A percentile compares a stretch with the other conserved stretches of the same genome.
phyloP scores from a whole-genome alignment of 495 filamentous ascomycete genomes.

The Daldinia decipiens region DNA sequence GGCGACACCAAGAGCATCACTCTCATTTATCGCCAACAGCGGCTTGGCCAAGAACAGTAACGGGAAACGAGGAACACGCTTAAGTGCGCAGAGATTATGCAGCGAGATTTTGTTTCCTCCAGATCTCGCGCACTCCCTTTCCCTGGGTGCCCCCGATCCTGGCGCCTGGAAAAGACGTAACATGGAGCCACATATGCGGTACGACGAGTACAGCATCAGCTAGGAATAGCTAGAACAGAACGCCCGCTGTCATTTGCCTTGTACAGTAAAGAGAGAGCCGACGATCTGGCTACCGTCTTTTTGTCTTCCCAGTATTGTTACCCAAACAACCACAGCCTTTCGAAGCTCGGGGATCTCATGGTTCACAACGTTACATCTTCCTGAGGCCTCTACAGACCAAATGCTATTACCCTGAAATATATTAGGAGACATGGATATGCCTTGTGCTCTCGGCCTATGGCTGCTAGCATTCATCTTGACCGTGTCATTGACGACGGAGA shows the following conservation, averaged over 20 bases:
- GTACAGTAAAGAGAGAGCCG: slow-evolving; percentile 28
- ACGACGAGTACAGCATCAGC: slow-evolving; percentile 43
- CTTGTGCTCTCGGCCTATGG: slow-evolving; percentile 20
- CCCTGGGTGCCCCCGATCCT: slow-evolving; percentile 44
- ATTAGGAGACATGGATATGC: slow-evolving; percentile 3
- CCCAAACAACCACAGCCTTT: slow-evolving; percentile 14
- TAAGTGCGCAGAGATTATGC: slow-evolving; percentile 51
- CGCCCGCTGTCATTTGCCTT: slow-evolving; percentile 36
- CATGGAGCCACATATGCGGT: slow-evolving; percentile 46
- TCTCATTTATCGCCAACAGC: slow-evolving; percentile 43
- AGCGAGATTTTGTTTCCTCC: slow-evolving; percentile 45
- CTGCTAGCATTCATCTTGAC: slow-evolving; percentile 16
- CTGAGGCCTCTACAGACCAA: slow-evolving; percentile 1
- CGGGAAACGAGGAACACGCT: slow-evolving; percentile 49
- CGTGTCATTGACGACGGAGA: slow-evolving; percentile 14
- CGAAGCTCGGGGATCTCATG: slow-evolving; percentile 13
- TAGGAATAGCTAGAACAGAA: slow-evolving; percentile 36
- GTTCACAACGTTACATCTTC: slow-evolving; percentile 31
- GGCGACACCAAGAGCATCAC: slow-evolving; percentile 38
- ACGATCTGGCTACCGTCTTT: slow-evolving; percentile 24
- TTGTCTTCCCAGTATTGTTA: slow-evolving; percentile 16
- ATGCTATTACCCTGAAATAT: background rate
- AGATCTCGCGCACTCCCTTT: slow-evolving; percentile 49
- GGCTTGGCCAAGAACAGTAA: slow-evolving; percentile 48
- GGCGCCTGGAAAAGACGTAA: slow-evolving; percentile 46